phyloP scores from a whole-genome alignment of 1,284 basidiomycete species.

The Singerocomus rubriflavus region DNA sequence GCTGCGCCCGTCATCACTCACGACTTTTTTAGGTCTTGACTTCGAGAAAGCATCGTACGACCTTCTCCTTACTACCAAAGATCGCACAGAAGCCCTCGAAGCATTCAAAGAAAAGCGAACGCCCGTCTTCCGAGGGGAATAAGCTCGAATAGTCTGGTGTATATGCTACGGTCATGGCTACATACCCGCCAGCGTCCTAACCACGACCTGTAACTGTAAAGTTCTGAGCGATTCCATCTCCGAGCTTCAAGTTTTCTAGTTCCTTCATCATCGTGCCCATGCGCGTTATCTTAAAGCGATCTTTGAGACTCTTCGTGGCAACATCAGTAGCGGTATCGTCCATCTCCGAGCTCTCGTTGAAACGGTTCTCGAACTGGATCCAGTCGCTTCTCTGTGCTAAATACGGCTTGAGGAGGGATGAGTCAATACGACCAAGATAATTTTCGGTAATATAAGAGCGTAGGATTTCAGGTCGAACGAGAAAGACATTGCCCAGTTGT shows the following conservation, averaged over 20 bases:
- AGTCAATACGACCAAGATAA: constrained; percentile 89
- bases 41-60: constrained; percentile 89
- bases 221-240: constrained; percentile 54
- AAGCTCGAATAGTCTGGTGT: constrained; percentile 14
- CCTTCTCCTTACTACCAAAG: constrained; percentile 72
- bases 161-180: constrained; percentile 1
- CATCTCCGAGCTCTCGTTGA: constrained; percentile 55
- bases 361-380: constrained; percentile 73
- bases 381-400: constrained; percentile 90
- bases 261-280: constrained; percentile 84
- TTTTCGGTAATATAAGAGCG: constrained; percentile 92
- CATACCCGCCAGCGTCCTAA: constrained; percentile 14
- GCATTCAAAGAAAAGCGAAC: constrained; percentile 89
- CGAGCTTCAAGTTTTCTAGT: constrained; percentile 63
- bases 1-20: not conserved
- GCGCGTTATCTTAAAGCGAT: constrained; percentile 64
- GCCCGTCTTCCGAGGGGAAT: constrained; percentile 84
- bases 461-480: constrained; percentile 89
- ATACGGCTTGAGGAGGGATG: constrained; percentile 86
- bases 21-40: constrained; percentile 60
- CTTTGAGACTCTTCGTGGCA: constrained; percentile 53
- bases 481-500: constrained; percentile 96
- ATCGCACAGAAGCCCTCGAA: constrained; percentile 81
- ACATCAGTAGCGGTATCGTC: constrained; percentile 42
- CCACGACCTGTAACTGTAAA: constrained; percentile 43